Percentiles rank a stretch among this genome's conserved stretches.
phyloP scores from a whole-genome alignment of 768 basidiomycete genomes.

The Collybiopsis luxurians region DNA sequence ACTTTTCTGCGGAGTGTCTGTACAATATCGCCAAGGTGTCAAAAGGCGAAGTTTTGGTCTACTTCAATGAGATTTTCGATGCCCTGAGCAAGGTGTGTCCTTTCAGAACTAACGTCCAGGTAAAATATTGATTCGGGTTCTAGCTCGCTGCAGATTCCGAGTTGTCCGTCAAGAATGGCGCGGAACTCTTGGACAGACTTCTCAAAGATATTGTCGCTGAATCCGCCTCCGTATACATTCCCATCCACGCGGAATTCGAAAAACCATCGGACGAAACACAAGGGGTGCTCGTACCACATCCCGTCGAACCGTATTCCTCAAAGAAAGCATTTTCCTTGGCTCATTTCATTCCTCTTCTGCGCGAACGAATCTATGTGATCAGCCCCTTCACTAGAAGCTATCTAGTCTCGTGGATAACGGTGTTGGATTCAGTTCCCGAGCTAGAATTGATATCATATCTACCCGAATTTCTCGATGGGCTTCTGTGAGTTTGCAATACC shows the following conservation, averaged over 20 bases:
- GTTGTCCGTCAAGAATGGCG: constrained; percentile 95
- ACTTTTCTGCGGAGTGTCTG: constrained; percentile 96
- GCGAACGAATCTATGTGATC: constrained; percentile 92
- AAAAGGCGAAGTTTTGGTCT: constrained; percentile 93
- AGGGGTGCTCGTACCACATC: constrained; percentile 65
- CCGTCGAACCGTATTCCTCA: constrained; percentile 40
- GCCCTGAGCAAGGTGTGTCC: constrained; percentile 88
- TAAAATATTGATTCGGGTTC: constrained; percentile 9
- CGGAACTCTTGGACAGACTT: constrained; percentile 94
- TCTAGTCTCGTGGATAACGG: constrained; percentile 95
- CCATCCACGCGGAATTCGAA: constrained; percentile 80
- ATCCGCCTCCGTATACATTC: constrained; percentile 92
- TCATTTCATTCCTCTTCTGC: constrained; percentile 90
- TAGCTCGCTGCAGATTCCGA: constrained; percentile 97
- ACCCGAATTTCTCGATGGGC: constrained; percentile 91
- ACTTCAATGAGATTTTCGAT: constrained; percentile 98
- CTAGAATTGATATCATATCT: constrained; percentile 92
- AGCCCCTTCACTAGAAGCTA: constrained; percentile 95
- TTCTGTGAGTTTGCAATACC: constrained; percentile 58
- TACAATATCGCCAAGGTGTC: constrained; percentile 99
- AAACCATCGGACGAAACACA: constrained; percentile 54
- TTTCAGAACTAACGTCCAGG: neutral
- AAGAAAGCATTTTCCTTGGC: constrained; percentile 90
- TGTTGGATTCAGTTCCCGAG: constrained; percentile 95
- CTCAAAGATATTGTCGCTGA: constrained; percentile 98